Conservation (phyloP, 169 alveolate genomes). For the Cryptosporidium sp. region DNA sequence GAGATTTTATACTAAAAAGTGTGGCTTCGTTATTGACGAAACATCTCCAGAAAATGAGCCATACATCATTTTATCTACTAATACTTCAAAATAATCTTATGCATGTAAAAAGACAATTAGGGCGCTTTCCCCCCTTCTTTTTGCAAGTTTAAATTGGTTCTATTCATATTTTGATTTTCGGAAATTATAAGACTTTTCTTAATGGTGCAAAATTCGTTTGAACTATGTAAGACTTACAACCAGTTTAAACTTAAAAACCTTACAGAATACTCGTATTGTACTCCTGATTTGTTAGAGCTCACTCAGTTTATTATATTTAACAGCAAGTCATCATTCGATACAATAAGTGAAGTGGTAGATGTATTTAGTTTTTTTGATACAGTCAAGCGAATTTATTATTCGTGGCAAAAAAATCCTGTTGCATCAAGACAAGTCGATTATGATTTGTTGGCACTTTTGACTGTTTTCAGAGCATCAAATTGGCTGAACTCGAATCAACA, state of each 20-base stretch:
- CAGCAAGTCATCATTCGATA: conserved; percentile 35
- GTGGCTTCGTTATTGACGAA: conserved; percentile 30
- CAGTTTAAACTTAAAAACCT: not conserved
- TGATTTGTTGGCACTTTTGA: conserved; percentile 49
- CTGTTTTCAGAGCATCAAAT: conserved; percentile 42
- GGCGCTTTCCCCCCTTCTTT: not conserved
- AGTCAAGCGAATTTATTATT: conserved; percentile 16
- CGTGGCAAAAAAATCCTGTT: conserved; percentile 64
- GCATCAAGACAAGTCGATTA: conserved; percentile 64
- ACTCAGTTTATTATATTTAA: conserved; percentile 32
- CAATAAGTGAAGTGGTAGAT: conserved; percentile 27
- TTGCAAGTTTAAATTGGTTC: not conserved
- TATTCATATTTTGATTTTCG: conserved; percentile 1
- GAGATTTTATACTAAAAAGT: conserved; percentile 36
- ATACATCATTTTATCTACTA: conserved; percentile 30
- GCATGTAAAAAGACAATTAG: not conserved
- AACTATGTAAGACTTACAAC: conserved; percentile 13
- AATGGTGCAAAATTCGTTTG: not conserved
- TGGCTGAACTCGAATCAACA: conserved; percentile 42
- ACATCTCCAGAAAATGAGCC: conserved; percentile 57
- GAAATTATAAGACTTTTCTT: not conserved
- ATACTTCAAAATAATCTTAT: not conserved
- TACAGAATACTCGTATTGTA: conserved; percentile 40
- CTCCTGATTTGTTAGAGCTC: conserved; percentile 43
- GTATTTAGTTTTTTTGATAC: conserved; percentile 48